Conservation (phyloP, 768 basidiomycete genomes). For the Tricholoma sp. region DNA sequence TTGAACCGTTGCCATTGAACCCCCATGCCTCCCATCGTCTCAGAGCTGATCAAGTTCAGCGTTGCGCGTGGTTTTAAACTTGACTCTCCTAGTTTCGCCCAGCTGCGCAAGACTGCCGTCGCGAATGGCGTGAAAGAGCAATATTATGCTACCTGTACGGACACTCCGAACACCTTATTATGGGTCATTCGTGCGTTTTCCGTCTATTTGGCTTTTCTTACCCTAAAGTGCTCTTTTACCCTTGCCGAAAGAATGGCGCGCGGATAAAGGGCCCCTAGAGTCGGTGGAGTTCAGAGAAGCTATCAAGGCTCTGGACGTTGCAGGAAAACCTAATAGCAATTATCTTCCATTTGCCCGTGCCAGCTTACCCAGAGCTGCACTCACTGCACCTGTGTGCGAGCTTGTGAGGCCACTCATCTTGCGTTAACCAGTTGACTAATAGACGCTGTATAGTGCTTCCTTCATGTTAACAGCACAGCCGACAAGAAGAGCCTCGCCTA, state of each 20-base stretch:
- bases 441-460: not conserved
- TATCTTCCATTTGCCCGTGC: not conserved
- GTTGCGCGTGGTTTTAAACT: not conserved
- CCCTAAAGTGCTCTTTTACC: not conserved
- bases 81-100: not conserved
- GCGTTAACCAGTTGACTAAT: not conserved
- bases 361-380: not conserved
- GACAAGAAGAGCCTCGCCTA: not conserved
- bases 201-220: not conserved
- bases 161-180: not conserved
- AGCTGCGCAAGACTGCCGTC: not conserved
- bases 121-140: not conserved
- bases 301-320: not conserved
- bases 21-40: not conserved
- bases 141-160: not conserved
- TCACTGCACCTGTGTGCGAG: not conserved
- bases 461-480: not conserved
- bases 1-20: too few species aligned
- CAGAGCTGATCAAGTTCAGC: conserved; percentile 1
- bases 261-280: not conserved
- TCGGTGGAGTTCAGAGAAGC: not conserved
- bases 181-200: not conserved
- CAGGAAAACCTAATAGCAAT: not conserved
- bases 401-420: not conserved
- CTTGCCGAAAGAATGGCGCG: not conserved